phyloP scores from a whole-genome alignment of 371 early-diverging fungal genomes.

The Saksenaea vasiformis region DNA sequence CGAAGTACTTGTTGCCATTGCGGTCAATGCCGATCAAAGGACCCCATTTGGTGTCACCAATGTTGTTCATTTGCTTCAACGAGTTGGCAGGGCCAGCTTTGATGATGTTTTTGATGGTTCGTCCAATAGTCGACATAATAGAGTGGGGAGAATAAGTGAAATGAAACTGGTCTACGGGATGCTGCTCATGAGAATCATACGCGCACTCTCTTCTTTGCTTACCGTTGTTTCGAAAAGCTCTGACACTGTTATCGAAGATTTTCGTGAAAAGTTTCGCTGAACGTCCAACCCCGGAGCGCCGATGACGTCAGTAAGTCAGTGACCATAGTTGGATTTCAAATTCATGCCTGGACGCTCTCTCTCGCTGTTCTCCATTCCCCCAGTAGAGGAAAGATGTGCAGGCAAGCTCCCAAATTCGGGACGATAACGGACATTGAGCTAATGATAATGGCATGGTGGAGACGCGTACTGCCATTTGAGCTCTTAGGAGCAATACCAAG shows the following conservation, averaged over 20 bases:
- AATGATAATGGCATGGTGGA: too few relatives aligned
- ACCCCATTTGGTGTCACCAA: slow-evolving; percentile 86
- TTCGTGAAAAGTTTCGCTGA: too few relatives aligned
- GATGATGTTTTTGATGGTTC: slow-evolving; percentile 62
- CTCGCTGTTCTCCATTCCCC: too few relatives aligned
- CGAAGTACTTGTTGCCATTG: slow-evolving; percentile 91
- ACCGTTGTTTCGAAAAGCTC: neutral
- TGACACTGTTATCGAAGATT: neutral
- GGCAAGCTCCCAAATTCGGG: too few relatives aligned
- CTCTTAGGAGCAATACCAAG: too few relatives aligned
- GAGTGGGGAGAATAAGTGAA: neutral
- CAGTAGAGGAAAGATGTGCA: too few relatives aligned
- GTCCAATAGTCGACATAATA: slow-evolving; percentile 60
- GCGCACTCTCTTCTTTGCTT: neutral
- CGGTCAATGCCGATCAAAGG: slow-evolving; percentile 82
- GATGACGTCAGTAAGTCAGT: too few relatives aligned
- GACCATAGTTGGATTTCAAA: too few relatives aligned
- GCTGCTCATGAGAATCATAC: neutral
- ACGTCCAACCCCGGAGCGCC: too few relatives aligned
- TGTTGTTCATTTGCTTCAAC: slow-evolving; percentile 69
- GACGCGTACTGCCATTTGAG: too few relatives aligned
- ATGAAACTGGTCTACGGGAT: neutral
- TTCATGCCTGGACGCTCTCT: too few relatives aligned
- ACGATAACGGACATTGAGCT: too few relatives aligned
- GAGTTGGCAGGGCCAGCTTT: slow-evolving; percentile 61